Conservation (phyloP, 352 stramenopile species). For the Chrysophaeum taylorii region DNA sequence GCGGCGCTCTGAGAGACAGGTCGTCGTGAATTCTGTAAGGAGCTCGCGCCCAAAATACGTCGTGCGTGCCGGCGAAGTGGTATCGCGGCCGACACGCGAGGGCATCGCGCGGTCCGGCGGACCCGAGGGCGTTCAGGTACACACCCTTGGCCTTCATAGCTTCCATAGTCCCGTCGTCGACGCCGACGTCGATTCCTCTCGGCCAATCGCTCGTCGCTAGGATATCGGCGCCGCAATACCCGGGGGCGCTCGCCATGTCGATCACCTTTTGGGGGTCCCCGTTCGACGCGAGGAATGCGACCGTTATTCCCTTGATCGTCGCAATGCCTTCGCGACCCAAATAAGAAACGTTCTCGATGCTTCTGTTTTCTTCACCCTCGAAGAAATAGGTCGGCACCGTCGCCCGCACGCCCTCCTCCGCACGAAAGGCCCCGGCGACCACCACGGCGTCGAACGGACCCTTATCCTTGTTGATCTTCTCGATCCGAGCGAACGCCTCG, state of each 20-base stretch:
- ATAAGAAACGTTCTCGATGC: constrained; percentile 3
- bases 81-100: constrained; percentile 26
- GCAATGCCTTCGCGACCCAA: constrained; percentile 11
- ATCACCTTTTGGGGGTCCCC: neutral
- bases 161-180: constrained; percentile 16
- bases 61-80: constrained; percentile 31
- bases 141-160: neutral
- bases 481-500: constrained; percentile 4
- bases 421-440: constrained; percentile 17
- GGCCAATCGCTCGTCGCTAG: constrained; percentile 33
- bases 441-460: constrained; percentile 21
- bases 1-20: constrained; percentile 15
- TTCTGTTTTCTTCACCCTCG: neutral
- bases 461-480: constrained; percentile 15
- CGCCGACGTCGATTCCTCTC: constrained; percentile 23
- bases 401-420: neutral
- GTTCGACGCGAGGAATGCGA: neutral
- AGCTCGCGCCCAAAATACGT: constrained; percentile 29
- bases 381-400: constrained; percentile 17
- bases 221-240: constrained; percentile 24
- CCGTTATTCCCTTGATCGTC: neutral
- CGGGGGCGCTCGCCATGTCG: constrained; percentile 1
- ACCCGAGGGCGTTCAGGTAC: constrained; percentile 6
- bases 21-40: constrained; percentile 30
- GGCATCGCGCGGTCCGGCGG: constrained; percentile 16